These are phyloP conservation scores for Sarocladium strictum DNA, from an alignment of 2,329 filamentous ascomycete genomes.

Conservation along the genomic window DNA sequence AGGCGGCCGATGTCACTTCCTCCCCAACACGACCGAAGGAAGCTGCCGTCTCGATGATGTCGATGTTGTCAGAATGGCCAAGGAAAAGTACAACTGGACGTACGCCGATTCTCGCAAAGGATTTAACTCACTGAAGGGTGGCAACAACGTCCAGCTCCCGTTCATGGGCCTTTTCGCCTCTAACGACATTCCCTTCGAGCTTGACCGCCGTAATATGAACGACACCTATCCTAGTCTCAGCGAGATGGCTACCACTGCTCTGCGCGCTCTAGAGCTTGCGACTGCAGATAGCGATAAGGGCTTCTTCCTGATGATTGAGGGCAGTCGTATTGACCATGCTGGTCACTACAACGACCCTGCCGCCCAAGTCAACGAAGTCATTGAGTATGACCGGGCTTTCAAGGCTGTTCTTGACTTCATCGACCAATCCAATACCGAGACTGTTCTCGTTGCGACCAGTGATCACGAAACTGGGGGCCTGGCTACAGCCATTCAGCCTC, in stretches of 20 bases:
- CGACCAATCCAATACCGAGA: slow-evolving; percentile 63
- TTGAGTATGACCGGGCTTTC: slow-evolving; percentile 92
- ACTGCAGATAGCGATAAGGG: slow-evolving; percentile 81
- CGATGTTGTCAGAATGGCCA: slow-evolving; percentile 69
- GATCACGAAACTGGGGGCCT: slow-evolving; percentile 96
- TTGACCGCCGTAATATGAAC: slow-evolving; percentile 75
- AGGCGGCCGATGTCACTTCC: slow-evolving; percentile 87
- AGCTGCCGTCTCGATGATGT: slow-evolving; percentile 75
- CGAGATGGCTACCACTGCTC: slow-evolving; percentile 82
- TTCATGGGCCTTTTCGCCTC: slow-evolving; percentile 79
- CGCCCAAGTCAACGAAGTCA: slow-evolving; percentile 81
- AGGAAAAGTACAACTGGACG: slow-evolving; percentile 69
- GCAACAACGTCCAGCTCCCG: slow-evolving; percentile 66
- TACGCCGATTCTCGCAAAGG: slow-evolving; percentile 67
- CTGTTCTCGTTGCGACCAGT: slow-evolving; percentile 80
- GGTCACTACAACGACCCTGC: slow-evolving; percentile 81
- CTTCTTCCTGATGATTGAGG: slow-evolving; percentile 99
- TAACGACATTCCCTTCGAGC: slow-evolving; percentile 83
- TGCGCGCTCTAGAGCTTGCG: slow-evolving; percentile 72
- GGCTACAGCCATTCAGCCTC: slow-evolving; percentile 65
- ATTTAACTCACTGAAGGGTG: slow-evolving; percentile 69
- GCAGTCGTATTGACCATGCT: slow-evolving; percentile 91
- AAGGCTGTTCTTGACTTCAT: slow-evolving; percentile 79
- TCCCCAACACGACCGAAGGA: slow-evolving; percentile 73
- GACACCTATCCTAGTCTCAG: slow-evolving; percentile 81